These are phyloP conservation scores for Rhodotorula sp. DNA, from an alignment of 1,284 basidiomycete genomes.

Conservation along the genomic window DNA sequence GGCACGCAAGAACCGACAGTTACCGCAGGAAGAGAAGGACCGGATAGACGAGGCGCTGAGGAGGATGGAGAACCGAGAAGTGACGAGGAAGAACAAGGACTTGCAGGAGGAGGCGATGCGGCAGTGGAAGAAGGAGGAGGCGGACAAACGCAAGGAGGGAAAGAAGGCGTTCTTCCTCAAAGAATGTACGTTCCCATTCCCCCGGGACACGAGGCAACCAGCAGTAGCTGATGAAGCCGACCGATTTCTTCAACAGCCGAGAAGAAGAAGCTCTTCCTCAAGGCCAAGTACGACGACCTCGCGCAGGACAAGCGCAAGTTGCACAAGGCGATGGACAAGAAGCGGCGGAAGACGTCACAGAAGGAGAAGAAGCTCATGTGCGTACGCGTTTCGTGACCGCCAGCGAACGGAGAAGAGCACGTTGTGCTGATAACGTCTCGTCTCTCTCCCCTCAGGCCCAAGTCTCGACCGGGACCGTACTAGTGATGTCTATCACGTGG, in stretches of 20 bases:
- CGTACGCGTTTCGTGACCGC: background rate
- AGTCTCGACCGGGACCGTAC: background rate
- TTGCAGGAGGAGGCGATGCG: slow-evolving; percentile 57
- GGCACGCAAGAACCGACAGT: slow-evolving; percentile 66
- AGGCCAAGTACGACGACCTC: slow-evolving; percentile 42
- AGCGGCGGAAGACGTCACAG: slow-evolving; percentile 35
- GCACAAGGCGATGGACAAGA: slow-evolving; percentile 42
- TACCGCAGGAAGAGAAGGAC: slow-evolving; percentile 64
- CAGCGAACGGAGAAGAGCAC: background rate
- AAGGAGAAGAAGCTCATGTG: slow-evolving; percentile 41
- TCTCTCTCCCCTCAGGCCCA: background rate
- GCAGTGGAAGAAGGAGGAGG: slow-evolving; percentile 65
- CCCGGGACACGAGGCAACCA: background rate
- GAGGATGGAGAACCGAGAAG: slow-evolving; percentile 67
- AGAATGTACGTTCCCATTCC: slow-evolving; percentile 58
- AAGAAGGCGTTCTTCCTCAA: slow-evolving; percentile 88
- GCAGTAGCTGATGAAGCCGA: background rate
- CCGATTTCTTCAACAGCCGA: slow-evolving; percentile 27
- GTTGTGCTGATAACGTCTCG: background rate
- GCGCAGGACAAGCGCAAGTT: slow-evolving; percentile 43
- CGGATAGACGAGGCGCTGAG: slow-evolving; percentile 69
- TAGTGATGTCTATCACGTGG: background rate
- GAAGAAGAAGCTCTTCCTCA: slow-evolving; percentile 39
- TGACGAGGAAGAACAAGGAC: slow-evolving; percentile 56
- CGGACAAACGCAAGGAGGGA: slow-evolving; percentile 67